Evolutionary conservation across 2,329 filamentous ascomycete genomes (phyloP).

Genomic region (Alternaria burnsii): DNA sequence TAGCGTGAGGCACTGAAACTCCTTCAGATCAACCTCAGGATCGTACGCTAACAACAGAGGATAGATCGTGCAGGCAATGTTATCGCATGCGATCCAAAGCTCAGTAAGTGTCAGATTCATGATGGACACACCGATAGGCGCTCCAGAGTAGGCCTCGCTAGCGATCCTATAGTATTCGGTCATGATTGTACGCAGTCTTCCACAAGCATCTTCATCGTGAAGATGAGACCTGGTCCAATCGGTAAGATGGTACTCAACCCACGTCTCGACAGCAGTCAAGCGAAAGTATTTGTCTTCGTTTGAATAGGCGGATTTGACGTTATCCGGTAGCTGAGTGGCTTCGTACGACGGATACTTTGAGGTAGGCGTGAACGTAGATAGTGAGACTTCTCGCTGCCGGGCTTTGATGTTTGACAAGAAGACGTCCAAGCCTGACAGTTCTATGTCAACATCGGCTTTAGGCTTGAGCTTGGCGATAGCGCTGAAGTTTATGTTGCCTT

Average conservation of each 20-base stretch:
- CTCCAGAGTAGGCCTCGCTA: conserved; percentile 44
- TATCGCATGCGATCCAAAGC: conserved; percentile 68
- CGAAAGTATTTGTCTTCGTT: conserved; percentile 35
- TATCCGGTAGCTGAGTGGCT: conserved; percentile 14
- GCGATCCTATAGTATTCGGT: conserved; percentile 27
- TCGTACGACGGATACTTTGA: conserved; percentile 16
- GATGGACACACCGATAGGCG: conserved; percentile 60
- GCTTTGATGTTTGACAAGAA: conserved; percentile 23
- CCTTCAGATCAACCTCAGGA: conserved; percentile 52
- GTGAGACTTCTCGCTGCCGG: conserved; percentile 4
- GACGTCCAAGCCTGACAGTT: conserved; percentile 24
- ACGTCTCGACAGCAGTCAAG: conserved; percentile 61
- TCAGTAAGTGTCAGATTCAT: conserved; percentile 67
- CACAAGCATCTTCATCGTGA: conserved; percentile 35
- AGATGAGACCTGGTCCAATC: conserved; percentile 51
- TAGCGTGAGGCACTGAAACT: conserved; percentile 59
- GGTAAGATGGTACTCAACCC: conserved; percentile 56
- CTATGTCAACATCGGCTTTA: conserved; percentile 26
- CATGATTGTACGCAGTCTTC: conserved; percentile 21
- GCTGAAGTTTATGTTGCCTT: conserved; percentile 10
- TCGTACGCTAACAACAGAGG: conserved; percentile 59
- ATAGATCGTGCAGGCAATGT: conserved; percentile 50
- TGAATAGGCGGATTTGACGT: background rate
- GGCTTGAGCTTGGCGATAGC: conserved; percentile 20
- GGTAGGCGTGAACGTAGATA: conserved; percentile 21